Evolutionary conservation across 192 early-diverging fungal species (phyloP).

Genomic region (Neocallimastix lanati): DNA sequence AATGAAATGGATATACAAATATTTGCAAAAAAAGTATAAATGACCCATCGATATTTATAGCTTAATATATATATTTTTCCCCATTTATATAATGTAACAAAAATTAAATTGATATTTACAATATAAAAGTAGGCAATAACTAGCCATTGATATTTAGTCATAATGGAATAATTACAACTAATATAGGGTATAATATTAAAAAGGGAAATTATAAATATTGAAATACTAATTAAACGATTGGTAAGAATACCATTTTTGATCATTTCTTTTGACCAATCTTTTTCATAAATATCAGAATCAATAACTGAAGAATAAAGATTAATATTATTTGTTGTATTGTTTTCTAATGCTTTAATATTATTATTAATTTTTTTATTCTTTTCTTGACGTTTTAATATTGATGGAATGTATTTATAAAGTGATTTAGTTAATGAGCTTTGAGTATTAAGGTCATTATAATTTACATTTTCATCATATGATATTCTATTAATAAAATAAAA

Average conservation of each 20-base stretch:
- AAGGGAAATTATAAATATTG: neutral
- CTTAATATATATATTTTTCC: neutral
- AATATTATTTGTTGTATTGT: neutral
- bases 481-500: neutral
- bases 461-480: neutral
- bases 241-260: neutral
- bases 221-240: neutral
- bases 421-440: neutral
- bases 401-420: neutral
- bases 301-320: neutral
- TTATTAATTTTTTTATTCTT: neutral
- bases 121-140: neutral
- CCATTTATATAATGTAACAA: neutral
- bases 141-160: neutral
- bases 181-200: neutral
- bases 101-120: neutral
- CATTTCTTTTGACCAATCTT: neutral
- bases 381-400: neutral
- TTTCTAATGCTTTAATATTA: neutral
- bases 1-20: neutral
- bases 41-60: neutral
- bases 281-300: neutral
- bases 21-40: neutral
- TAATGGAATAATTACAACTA: neutral
- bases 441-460: neutral